A percentile compares a stretch with the other conserved stretches of the same genome.
Conservation (phyloP, 305 asterid species). For the Ilex paraguariensis region DNA sequence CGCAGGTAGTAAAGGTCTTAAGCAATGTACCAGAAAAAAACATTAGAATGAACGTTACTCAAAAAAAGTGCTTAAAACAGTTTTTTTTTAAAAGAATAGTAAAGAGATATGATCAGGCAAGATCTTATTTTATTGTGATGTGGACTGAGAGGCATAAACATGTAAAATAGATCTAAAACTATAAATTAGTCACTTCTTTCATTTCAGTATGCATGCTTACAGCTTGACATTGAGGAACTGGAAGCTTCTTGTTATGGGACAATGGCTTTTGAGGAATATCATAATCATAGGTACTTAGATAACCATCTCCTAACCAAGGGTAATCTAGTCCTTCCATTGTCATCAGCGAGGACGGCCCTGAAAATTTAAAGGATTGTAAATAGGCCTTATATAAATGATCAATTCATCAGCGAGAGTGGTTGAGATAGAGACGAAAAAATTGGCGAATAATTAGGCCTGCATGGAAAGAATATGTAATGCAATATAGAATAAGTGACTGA, state of each 20-base stretch:
- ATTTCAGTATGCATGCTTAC: slow-evolving; percentile 10
- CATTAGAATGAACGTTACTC: too few species aligned
- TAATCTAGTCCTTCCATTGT: slow-evolving; percentile 13
- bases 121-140: too few species aligned
- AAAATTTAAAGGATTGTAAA: background rate
- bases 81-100: too few species aligned
- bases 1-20: too few species aligned
- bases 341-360: slow-evolving; percentile 21
- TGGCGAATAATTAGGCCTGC: background rate
- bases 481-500: background rate
- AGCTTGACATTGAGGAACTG: slow-evolving; percentile 11
- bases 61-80: too few species aligned
- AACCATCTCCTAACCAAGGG: slow-evolving; percentile 9
- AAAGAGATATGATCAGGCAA: too few species aligned
- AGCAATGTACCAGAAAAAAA: too few species aligned
- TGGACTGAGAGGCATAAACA: background rate
- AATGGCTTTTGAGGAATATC: slow-evolving; percentile 9
- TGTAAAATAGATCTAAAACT: background rate
- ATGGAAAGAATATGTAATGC: background rate
- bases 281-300: slow-evolving; percentile 10
- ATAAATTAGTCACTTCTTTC: slow-evolving; percentile 7
- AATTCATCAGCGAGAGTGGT: slow-evolving; percentile 1
- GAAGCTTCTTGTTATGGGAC: slow-evolving; percentile 4
- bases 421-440: background rate
- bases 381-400: background rate